Conservation (phyloP, 805 yeast species). For the Teunomyces atbi region DNA sequence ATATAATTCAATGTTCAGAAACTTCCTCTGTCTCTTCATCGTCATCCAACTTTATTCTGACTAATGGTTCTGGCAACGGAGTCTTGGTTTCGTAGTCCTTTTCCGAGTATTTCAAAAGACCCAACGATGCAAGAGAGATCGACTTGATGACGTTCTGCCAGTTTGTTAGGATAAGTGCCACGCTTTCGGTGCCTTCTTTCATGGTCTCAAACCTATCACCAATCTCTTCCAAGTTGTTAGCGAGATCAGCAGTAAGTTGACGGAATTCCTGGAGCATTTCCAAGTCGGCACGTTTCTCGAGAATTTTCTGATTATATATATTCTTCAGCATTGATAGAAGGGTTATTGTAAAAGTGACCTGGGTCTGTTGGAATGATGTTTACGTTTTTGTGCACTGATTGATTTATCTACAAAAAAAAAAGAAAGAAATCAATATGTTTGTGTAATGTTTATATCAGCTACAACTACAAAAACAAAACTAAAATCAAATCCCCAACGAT, state of each 20-base stretch:
- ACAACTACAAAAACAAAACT: background rate
- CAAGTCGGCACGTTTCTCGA: constrained; percentile 52
- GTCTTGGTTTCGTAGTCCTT: constrained; percentile 40
- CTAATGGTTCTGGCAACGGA: constrained; percentile 66
- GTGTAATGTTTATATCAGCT: background rate
- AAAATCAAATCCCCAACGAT: background rate
- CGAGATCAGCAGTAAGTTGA: constrained; percentile 44
- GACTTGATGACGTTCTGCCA: constrained; percentile 65
- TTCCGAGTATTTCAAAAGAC: constrained; percentile 44
- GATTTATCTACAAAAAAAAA: background rate
- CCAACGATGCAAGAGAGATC: constrained; percentile 57
- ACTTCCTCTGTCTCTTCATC: constrained; percentile 22
- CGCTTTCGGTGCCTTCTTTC: constrained; percentile 59
- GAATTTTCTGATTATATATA: constrained; percentile 26
- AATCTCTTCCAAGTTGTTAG: constrained; percentile 46
- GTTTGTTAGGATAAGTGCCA: constrained; percentile 55
- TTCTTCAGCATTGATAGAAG: constrained; percentile 8
- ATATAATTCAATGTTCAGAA: background rate
- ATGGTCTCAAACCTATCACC: constrained; percentile 48
- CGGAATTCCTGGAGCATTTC: constrained; percentile 48
- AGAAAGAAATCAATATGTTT: background rate
- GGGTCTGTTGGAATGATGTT: background rate
- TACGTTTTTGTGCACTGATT: background rate
- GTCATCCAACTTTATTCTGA: constrained; percentile 54
- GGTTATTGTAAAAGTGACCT: background rate